These are phyloP conservation scores for Acacia confusa DNA, from an alignment of 306 rosid species.

Conservation along the genomic window DNA sequence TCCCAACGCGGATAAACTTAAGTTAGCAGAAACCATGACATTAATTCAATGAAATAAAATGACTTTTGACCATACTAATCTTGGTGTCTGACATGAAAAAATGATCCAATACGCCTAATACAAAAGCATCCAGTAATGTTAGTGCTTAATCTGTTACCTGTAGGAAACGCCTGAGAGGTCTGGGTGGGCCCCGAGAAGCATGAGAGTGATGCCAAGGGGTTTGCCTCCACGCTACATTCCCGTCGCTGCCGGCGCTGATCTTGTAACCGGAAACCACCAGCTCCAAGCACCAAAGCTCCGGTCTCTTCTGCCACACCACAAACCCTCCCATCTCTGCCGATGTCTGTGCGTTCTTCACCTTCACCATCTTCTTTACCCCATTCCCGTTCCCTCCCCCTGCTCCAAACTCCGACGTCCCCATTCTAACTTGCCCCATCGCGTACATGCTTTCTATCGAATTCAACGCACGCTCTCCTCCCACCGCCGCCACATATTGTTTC, in stretches of 20 bases:
- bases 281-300: slow-evolving; percentile 93
- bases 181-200: slow-evolving; percentile 95
- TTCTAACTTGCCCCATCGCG: slow-evolving; percentile 92
- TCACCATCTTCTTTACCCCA: slow-evolving; percentile 39
- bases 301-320: slow-evolving; percentile 88
- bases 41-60: background rate
- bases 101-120: background rate
- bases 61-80: background rate
- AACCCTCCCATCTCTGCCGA: slow-evolving; percentile 90
- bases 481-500: slow-evolving; percentile 87
- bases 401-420: slow-evolving; percentile 68
- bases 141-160: slow-evolving; percentile 54
- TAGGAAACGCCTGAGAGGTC: slow-evolving; percentile 83
- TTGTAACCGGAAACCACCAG: slow-evolving; percentile 76
- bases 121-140: background rate
- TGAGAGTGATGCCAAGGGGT: slow-evolving; percentile 99
- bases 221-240: slow-evolving; percentile 90
- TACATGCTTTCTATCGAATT: slow-evolving; percentile 75
- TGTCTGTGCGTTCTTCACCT: slow-evolving; percentile 42
- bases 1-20: background rate
- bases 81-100: background rate
- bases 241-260: slow-evolving; percentile 94
- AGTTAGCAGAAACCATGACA: background rate
- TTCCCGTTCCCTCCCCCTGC: slow-evolving; percentile 51
- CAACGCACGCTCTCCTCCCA: slow-evolving; percentile 80